Conservation (phyloP, 2,329 filamentous ascomycete species). For the Pseudocercospora musae region DNA sequence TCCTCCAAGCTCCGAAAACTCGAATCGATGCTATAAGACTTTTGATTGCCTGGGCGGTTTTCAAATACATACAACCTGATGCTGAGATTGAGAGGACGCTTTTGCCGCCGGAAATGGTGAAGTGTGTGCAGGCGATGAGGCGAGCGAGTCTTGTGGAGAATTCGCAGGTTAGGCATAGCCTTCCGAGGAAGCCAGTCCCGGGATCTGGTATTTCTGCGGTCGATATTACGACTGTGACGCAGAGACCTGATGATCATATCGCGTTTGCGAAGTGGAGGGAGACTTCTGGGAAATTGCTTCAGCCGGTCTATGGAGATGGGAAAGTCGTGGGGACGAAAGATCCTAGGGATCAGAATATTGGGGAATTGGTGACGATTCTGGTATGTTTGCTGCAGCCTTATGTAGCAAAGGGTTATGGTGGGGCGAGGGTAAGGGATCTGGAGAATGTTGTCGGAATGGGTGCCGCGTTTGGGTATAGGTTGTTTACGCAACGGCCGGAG, state of each 20-base stretch:
- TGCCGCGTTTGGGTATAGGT: constrained; percentile 19
- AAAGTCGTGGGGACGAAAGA: constrained; percentile 6
- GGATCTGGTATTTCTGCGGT: not conserved
- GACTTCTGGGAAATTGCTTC: constrained; percentile 11
- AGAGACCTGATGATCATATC: constrained; percentile 4
- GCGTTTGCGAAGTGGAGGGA: constrained; percentile 17
- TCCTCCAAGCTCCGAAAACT: constrained; percentile 11
- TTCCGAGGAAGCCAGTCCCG: not conserved
- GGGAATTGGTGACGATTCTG: constrained; percentile 10
- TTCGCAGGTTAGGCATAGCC: not conserved
- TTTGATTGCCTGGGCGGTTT: constrained; percentile 18
- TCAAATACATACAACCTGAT: constrained; percentile 9
- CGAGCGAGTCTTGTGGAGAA: not conserved
- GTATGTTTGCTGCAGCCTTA: constrained; percentile 15
- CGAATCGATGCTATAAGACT: constrained; percentile 14
- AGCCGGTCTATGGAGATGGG: constrained; percentile 9
- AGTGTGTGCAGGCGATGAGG: constrained; percentile 15
- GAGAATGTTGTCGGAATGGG: constrained; percentile 16
- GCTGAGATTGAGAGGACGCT: constrained; percentile 13
- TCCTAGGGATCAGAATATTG: constrained; percentile 13
- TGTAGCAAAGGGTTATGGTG: constrained; percentile 13
- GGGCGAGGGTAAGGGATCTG: constrained; percentile 15
- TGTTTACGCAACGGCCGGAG: constrained; percentile 19
- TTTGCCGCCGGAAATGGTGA: constrained; percentile 15
- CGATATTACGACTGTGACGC: not conserved